A percentile compares a stretch with the other conserved stretches of the same genome.
phyloP scores from a whole-genome alignment of 192 early-diverging fungal genomes.

The Entomortierella beljakovae region DNA sequence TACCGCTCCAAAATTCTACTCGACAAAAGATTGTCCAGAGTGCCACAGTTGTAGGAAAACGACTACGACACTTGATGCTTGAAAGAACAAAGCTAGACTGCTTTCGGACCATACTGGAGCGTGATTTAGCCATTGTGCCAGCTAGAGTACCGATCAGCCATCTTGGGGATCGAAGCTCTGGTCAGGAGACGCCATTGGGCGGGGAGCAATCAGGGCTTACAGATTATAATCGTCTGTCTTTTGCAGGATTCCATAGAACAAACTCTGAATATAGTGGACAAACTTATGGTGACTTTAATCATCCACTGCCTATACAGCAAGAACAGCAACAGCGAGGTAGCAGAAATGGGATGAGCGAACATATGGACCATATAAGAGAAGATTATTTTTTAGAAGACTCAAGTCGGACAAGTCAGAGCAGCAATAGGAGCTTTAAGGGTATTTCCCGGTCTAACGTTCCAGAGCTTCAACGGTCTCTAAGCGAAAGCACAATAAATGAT shows the following conservation, averaged over 20 bases:
- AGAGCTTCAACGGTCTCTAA: conserved; percentile 21
- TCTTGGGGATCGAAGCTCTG: no score
- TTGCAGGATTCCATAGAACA: neutral
- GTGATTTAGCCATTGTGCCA: conserved; percentile 36
- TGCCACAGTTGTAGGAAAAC: conserved; percentile 64
- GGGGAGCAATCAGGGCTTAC: conserved; percentile 15
- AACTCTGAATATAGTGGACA: neutral
- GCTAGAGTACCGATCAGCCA: no score
- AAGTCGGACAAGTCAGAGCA: conserved; percentile 34
- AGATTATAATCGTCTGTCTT: conserved; percentile 9
- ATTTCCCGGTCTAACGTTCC: conserved; percentile 4
- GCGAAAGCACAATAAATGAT: conserved; percentile 22
- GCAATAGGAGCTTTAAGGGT: conserved; percentile 11
- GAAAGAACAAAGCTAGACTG: conserved; percentile 74
- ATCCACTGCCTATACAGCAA: neutral
- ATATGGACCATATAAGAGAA: conserved; percentile 26
- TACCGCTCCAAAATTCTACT: conserved; percentile 70
- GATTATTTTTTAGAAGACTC: conserved; percentile 43
- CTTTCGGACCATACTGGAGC: conserved; percentile 77
- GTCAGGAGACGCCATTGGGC: neutral
- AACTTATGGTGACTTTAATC: neutral
- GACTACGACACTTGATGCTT: conserved; percentile 68
- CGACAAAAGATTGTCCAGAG: conserved; percentile 70
- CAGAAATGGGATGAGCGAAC: conserved; percentile 2
- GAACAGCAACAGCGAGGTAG: neutral